Base-by-base conservation (phyloP, 345 rosid species). In the Linum tenue region DNA sequence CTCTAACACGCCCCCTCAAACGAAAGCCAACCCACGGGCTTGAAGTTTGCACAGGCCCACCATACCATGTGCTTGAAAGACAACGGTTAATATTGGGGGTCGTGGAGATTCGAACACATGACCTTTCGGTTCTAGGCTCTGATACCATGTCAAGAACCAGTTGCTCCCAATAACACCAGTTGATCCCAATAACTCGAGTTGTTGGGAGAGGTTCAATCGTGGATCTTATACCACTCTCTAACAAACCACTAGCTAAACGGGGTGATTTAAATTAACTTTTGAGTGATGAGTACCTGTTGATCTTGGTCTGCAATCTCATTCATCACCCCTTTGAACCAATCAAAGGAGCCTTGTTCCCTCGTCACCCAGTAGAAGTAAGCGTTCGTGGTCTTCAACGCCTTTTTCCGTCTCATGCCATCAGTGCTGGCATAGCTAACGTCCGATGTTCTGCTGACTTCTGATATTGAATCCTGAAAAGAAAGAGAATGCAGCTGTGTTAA, bases 321-420 rank as follows among this genome's bases (percentile, higher is more conserved):
- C 99, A 94, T 94, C 56, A 94, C 88, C 2, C 97, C 99, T 78
- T 94, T 94, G 77, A 94, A 94, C 99, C 99, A 94, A 74, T 94
- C 99, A 72, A 94, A 94, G 12, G 99, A 94, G 14, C 95, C 96
- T 79, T 94, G 99, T 74, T 94, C 99, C 67, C 97, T 86, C 8
- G 97, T 94, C 40, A 94, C 99, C 99, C 99, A 94, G 39, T 94
- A 94, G 82, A 94, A 94, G 72, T 94, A 90, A 39, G 99, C 99
- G 74, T 88, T 87, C 11, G 95, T 88, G 15, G 97, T 90, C 76
- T 79, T 90, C 36, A 90, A 71, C 36, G 82, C 51, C 72, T 77
- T 88, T 72, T 75, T 86, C 56, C 81, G 76, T 69, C 79, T 84
- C 37, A 68, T 59, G 8, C 81, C 80, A 60, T 83, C 83, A 53